phyloP scores from a whole-genome alignment of 495 filamentous ascomycete species.

The Neurospora sp. region DNA sequence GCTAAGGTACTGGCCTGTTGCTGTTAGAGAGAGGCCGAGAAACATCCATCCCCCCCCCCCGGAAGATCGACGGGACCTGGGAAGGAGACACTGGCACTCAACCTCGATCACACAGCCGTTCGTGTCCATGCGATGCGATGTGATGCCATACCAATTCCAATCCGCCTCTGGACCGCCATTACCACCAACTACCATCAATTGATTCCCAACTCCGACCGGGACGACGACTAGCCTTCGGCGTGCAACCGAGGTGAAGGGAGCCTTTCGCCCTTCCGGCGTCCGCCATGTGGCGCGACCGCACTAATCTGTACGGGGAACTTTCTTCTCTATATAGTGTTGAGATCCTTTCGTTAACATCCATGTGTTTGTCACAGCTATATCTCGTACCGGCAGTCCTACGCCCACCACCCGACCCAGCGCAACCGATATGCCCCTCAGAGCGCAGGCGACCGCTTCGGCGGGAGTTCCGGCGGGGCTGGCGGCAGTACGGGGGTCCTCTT shows the following conservation, averaged over 20 bases:
- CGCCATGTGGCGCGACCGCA: constrained; percentile 95
- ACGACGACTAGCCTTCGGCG: not conserved
- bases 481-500: constrained; percentile 27
- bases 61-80: not conserved
- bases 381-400: constrained; percentile 96
- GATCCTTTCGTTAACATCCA: not conserved
- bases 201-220: not conserved
- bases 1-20: not conserved
- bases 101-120: not conserved
- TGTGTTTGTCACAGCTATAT: constrained; percentile 57
- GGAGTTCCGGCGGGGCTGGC: constrained; percentile 25
- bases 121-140: constrained; percentile 20
- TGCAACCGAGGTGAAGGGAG: constrained; percentile 25
- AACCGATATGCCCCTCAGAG: constrained; percentile 52
- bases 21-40: not conserved
- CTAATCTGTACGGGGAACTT: constrained; percentile 63
- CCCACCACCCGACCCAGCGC: constrained; percentile 86
- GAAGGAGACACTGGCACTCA: not conserved
- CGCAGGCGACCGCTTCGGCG: constrained; percentile 63
- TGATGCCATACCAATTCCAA: constrained; percentile 15
- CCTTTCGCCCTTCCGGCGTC: constrained; percentile 33
- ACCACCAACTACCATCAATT: constrained; percentile 2
- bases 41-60: not conserved
- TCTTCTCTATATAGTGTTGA: not conserved
- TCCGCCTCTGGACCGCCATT: constrained; percentile 4